phyloP scores from a whole-genome alignment of 305 asterid species.

The Solanum hybrid region DNA sequence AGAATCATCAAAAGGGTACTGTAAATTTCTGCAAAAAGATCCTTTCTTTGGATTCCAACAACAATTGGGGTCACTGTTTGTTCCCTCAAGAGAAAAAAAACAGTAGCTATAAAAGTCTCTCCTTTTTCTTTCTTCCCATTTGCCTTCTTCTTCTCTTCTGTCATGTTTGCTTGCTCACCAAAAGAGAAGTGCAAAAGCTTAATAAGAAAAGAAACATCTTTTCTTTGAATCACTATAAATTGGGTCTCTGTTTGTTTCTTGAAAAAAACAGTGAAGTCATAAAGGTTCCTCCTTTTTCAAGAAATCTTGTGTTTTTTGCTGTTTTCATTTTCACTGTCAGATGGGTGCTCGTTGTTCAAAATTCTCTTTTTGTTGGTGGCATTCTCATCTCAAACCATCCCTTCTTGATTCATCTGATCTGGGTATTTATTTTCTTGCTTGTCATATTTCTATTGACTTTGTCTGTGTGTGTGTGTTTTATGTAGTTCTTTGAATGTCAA shows the following conservation, averaged over 20 bases:
- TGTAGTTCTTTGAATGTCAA: neutral
- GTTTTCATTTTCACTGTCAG: neutral
- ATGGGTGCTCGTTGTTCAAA: slow-evolving; percentile 86
- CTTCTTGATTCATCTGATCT: slow-evolving; percentile 56
- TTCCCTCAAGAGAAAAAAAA: neutral
- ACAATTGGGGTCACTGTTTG: neutral
- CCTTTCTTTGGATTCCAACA: neutral
- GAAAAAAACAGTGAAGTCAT: neutral
- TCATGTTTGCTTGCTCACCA: neutral
- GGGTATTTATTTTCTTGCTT: slow-evolving; percentile 30
- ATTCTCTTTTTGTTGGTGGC: slow-evolving; percentile 75
- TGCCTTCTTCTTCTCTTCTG: neutral
- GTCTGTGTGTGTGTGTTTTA: neutral
- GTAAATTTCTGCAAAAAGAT: slow-evolving; percentile 1
- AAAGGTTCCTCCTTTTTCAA: neutral
- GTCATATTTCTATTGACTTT: neutral
- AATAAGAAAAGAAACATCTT: neutral
- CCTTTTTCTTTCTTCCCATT: neutral
- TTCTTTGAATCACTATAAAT: neutral
- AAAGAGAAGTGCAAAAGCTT: neutral
- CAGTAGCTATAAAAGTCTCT: neutral
- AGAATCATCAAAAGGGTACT: neutral
- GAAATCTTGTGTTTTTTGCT: neutral
- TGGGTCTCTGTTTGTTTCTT: neutral
- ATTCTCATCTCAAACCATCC: slow-evolving; percentile 57